Percentiles rank a stretch among this genome's conserved stretches.
Conservation (phyloP, 2,329 filamentous ascomycete genomes). For the Aspergillus transmontanensis region DNA sequence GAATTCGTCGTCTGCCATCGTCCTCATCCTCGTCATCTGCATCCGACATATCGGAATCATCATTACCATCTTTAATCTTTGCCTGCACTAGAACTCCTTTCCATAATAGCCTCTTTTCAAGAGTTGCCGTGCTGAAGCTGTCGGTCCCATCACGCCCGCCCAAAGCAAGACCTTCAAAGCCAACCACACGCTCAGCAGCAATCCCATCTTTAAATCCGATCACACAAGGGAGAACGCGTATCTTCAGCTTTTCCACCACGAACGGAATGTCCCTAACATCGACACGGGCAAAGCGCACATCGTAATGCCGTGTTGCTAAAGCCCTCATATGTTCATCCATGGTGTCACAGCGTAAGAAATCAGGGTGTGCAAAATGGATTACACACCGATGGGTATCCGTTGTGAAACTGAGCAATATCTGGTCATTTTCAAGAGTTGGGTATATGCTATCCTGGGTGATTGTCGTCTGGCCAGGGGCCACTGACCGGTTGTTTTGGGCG, state of each 20-base stretch:
- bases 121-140: constrained; percentile 41
- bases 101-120: constrained; percentile 46
- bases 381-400: constrained; percentile 60
- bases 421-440: constrained; percentile 53
- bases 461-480: constrained; percentile 10
- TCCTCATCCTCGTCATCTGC: constrained; percentile 28
- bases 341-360: constrained; percentile 62
- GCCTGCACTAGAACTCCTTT: constrained; percentile 41
- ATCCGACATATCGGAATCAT: constrained; percentile 28
- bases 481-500: constrained; percentile 43
- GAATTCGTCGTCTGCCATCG: constrained; percentile 11
- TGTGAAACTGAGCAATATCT: constrained; percentile 61
- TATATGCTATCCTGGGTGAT: constrained; percentile 33
- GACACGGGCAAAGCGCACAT: constrained; percentile 48
- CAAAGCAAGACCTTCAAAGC: constrained; percentile 50
- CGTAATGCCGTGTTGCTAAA: constrained; percentile 42
- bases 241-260: constrained; percentile 49
- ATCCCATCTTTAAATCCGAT: constrained; percentile 52
- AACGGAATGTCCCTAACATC: constrained; percentile 51
- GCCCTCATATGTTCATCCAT: constrained; percentile 63
- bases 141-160: constrained; percentile 41
- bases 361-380: constrained; percentile 66
- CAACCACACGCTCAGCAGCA: constrained; percentile 47
- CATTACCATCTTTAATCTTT: constrained; percentile 33
- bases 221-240: constrained; percentile 51